These are phyloP conservation scores for Colletotrichum magnum DNA, from an alignment of 2,329 filamentous ascomycete species.

Conservation along the genomic window DNA sequence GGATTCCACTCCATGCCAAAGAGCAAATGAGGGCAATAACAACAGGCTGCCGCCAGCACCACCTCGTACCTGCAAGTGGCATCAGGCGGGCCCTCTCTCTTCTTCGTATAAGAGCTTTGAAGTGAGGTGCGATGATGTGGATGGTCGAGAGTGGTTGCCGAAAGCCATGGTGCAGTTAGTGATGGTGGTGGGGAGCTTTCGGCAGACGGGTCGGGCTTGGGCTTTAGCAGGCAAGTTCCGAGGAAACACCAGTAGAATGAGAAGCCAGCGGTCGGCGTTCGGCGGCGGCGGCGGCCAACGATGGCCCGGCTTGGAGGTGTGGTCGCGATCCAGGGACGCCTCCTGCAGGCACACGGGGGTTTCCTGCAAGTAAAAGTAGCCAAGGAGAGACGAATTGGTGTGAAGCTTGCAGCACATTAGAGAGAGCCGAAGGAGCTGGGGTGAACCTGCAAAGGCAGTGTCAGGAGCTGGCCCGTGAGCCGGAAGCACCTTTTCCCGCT, in stretches of 20 bases:
- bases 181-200: no score
- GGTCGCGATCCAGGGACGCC: constrained; percentile 23
- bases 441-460: constrained; percentile 19
- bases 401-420: constrained; percentile 24
- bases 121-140: constrained; percentile 19
- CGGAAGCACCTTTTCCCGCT: constrained; percentile 21
- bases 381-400: constrained; percentile 7
- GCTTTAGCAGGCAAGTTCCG: constrained; percentile 16
- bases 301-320: neutral
- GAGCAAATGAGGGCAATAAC: neutral
- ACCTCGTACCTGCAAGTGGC: constrained; percentile 31
- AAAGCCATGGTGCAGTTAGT: neutral
- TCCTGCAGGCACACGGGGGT: constrained; percentile 35
- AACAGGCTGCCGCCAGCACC: neutral
- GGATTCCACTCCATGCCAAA: no score
- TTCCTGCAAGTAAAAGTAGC: constrained; percentile 28
- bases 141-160: constrained; percentile 17
- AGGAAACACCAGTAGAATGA: neutral
- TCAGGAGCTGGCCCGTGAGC: constrained; percentile 18
- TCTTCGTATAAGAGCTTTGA: constrained; percentile 5
- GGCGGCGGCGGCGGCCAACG: no score
- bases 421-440: constrained; percentile 18
- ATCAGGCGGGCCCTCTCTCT: neutral
- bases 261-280: neutral
- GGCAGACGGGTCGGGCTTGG: no score